These are phyloP conservation scores for Rhizomucor miehei DNA, from an alignment of 371 early-diverging fungal genomes.

Conservation along the genomic window DNA sequence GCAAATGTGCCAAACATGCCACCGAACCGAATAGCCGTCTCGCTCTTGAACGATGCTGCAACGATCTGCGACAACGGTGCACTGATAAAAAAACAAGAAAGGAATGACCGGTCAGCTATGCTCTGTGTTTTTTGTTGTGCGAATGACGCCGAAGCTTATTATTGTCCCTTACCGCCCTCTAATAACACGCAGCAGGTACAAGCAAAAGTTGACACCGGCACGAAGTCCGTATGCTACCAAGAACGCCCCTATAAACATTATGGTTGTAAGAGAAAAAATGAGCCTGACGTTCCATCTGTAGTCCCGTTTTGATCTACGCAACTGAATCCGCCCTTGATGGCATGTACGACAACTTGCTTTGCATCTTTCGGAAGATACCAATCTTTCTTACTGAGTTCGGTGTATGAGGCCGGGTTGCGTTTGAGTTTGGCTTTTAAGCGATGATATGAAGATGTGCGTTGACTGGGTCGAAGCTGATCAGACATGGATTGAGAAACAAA, in stretches of 20 bases:
- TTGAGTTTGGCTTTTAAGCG: slow-evolving; percentile 35
- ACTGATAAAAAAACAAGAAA: too few relatives aligned
- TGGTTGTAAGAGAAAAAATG: neutral
- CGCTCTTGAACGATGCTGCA: slow-evolving; percentile 48
- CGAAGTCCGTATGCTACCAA: slow-evolving; percentile 46
- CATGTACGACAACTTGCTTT: slow-evolving; percentile 36
- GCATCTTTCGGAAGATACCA: slow-evolving; percentile 38
- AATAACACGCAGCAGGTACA: slow-evolving; percentile 42
- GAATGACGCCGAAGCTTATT: neutral
- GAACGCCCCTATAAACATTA: slow-evolving; percentile 34
- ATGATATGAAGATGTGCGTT: slow-evolving; percentile 33
- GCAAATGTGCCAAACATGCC: slow-evolving; percentile 73
- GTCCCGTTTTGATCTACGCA: slow-evolving; percentile 8
- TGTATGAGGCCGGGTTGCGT: slow-evolving; percentile 32
- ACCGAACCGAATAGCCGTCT: slow-evolving; percentile 62
- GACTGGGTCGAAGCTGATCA: slow-evolving; percentile 1
- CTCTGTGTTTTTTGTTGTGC: too few relatives aligned
- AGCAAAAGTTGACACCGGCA: slow-evolving; percentile 47
- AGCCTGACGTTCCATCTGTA: neutral
- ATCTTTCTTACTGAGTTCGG: slow-evolving; percentile 23
- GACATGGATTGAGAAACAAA: neutral
- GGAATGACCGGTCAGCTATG: neutral
- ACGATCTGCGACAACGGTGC: slow-evolving; percentile 38
- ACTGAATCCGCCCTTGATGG: slow-evolving; percentile 47
- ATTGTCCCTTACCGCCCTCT: slow-evolving; percentile 36